Evolutionary conservation across 805 yeast species (phyloP).

Genomic region (Torulaspora maleeae): DNA sequence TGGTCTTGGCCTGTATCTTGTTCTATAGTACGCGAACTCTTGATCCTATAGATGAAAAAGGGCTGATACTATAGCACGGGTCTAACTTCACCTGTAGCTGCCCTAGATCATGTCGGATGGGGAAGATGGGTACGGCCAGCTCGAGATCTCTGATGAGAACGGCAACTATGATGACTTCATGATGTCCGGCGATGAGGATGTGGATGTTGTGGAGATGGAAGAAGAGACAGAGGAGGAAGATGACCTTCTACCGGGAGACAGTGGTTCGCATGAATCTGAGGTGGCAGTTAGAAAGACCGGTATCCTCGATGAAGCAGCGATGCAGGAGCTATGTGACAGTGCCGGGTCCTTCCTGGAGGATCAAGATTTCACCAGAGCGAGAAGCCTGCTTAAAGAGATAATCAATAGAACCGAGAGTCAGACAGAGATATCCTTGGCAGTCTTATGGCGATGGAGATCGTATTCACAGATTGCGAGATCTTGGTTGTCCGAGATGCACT

Average conservation of each 20-base stretch:
- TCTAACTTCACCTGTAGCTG: background rate
- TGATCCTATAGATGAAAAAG: background rate
- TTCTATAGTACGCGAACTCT: background rate
- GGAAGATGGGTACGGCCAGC: background rate
- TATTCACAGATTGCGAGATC: constrained; percentile 4
- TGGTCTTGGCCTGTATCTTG: background rate
- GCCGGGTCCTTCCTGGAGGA: constrained; percentile 15
- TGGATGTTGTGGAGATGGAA: constrained; percentile 27
- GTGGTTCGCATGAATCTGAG: background rate
- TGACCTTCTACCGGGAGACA: background rate
- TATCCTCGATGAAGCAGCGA: background rate
- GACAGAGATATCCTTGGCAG: background rate
- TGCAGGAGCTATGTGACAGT: constrained; percentile 8
- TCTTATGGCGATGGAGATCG: constrained; percentile 7
- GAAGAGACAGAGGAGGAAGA: constrained; percentile 23
- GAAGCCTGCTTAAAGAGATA: constrained; percentile 6
- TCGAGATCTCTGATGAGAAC: constrained; percentile 18
- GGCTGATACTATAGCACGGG: background rate
- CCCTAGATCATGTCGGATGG: constrained; percentile 1
- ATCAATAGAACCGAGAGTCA: background rate
- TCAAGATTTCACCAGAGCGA: constrained; percentile 15
- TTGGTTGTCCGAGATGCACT: constrained; percentile 12
- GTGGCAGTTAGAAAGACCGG: background rate
- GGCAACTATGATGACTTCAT: constrained; percentile 32
- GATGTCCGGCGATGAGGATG: constrained; percentile 33